Evolutionary conservation across 2,329 filamentous ascomycete genomes (phyloP), one percentile per base, ranked within the genome.

Genomic region (Colletotrichum cereale): DNA sequence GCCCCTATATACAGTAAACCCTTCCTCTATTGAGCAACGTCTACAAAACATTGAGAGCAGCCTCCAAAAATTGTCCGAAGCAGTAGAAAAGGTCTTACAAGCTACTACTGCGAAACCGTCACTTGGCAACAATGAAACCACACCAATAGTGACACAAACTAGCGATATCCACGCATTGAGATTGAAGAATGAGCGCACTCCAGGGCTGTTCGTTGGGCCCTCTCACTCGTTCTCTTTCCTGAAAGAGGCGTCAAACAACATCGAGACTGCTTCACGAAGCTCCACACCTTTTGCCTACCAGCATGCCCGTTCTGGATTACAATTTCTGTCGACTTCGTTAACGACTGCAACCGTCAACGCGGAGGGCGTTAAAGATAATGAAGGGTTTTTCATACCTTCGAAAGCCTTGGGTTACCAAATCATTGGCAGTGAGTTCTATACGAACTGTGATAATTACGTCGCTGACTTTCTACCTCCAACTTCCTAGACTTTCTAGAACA

Each of bases 181-280:
- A 26, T 10, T 38, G 14, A 36, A 31, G 12, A 24, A 48, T 5
- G 36, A 42, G 12, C n/a, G 14, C 14, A 16, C 7, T 2, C 65
- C 58, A 7, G 24, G 7, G 11, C 36, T 67, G 7, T 67, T 67
- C 29, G 12, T 67, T 24, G 40, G 65, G 1, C 47, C 48, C 2
- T 55, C 58, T 55, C 31, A 67, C 21, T 62, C 65, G 2, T 67
- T 63, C 12, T 63, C 58, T 4, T 67, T 67, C 5, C 16, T 63
- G 7, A 63, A 47, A 40, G 65, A 67, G n/a, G 52, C 48, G 2
- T 34, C 48, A 10, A 40, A n/a, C 18, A 42, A 56, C 8, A 34
- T 67, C 4, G 21, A 29, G 38, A 26, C 42, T 8, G 38, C 34
- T 5, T 47, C 38, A 1, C 1, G 7, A 53, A 29, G n/a, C 6